These are phyloP conservation scores for Jacaranda mimosifolia DNA, from an alignment of 257 asterid species.

Conservation along the genomic window DNA sequence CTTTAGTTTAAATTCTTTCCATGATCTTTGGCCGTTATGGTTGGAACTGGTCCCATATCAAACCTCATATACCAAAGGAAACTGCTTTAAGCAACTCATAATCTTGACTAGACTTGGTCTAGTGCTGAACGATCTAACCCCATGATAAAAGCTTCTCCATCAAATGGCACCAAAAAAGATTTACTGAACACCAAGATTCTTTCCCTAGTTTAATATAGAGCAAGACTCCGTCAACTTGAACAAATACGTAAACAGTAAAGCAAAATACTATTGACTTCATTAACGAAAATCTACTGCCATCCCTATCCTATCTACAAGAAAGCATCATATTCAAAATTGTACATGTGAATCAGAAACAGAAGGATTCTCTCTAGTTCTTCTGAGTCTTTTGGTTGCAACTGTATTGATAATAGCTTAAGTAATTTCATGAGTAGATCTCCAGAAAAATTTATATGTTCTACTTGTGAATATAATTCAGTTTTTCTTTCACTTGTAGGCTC, in stretches of 20 bases:
- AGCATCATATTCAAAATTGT: background rate
- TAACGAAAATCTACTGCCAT: background rate
- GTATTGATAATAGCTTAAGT: constrained; percentile 8
- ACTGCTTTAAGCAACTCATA: background rate
- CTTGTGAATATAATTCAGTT: constrained; percentile 21
- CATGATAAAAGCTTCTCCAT: background rate
- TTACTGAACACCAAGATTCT: background rate
- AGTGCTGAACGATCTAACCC: background rate
- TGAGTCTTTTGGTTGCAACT: constrained; percentile 5
- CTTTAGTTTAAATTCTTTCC: background rate
- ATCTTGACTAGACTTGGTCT: background rate
- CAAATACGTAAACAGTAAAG: background rate
- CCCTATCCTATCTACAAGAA: background rate
- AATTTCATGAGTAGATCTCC: background rate
- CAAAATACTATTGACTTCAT: background rate
- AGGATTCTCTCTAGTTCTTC: background rate
- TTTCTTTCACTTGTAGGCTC: constrained; percentile 56
- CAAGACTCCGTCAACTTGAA: background rate
- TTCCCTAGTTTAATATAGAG: background rate
- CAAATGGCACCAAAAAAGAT: constrained; percentile 2
- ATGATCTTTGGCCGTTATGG: background rate
- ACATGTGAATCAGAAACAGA: background rate
- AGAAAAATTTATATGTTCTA: background rate
- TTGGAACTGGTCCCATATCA: background rate
- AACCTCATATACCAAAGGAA: background rate